A percentile compares a stretch with the other conserved stretches of the same genome.
Conservation (phyloP, 371 early-diverging fungal genomes). For the Circinella umbellata region DNA sequence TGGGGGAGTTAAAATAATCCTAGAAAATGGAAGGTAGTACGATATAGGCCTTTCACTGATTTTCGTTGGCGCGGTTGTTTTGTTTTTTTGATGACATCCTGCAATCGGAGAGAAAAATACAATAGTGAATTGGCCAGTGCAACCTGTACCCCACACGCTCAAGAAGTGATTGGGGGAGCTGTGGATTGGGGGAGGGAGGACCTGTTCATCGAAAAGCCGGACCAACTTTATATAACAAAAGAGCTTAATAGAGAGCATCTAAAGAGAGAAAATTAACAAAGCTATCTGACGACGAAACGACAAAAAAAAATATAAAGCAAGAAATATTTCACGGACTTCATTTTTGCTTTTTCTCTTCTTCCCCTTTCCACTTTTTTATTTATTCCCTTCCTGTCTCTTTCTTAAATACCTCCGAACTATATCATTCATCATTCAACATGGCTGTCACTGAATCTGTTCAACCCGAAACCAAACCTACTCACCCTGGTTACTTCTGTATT, state of each 20-base stretch:
- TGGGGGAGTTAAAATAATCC: not conserved
- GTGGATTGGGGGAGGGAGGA: not conserved
- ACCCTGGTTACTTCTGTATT: constrained; percentile 57
- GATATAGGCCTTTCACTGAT: not conserved
- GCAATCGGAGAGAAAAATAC: constrained; percentile 10
- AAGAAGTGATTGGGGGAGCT: not conserved
- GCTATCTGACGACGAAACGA: not conserved
- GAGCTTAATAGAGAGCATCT: too few relatives aligned
- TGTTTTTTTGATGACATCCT: constrained; percentile 16
- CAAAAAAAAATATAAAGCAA: not conserved
- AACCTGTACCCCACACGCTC: constrained; percentile 4
- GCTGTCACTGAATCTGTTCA: constrained; percentile 11
- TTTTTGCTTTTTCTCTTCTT: not conserved
- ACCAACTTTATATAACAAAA: too few relatives aligned
- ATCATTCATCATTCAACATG: constrained; percentile 2
- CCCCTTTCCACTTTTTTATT: not conserved
- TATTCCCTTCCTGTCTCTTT: not conserved
- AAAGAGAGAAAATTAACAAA: not conserved
- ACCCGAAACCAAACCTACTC: constrained; percentile 24
- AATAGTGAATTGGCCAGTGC: constrained; percentile 7
- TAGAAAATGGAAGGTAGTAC: not conserved
- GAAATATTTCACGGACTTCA: not conserved
- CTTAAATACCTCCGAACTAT: not conserved
- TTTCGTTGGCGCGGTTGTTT: constrained; percentile 8
- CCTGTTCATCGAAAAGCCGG: too few relatives aligned